These are phyloP conservation scores for Dioscorea zingiberensis DNA, from an alignment of 106 monocot species.

Conservation along the genomic window DNA sequence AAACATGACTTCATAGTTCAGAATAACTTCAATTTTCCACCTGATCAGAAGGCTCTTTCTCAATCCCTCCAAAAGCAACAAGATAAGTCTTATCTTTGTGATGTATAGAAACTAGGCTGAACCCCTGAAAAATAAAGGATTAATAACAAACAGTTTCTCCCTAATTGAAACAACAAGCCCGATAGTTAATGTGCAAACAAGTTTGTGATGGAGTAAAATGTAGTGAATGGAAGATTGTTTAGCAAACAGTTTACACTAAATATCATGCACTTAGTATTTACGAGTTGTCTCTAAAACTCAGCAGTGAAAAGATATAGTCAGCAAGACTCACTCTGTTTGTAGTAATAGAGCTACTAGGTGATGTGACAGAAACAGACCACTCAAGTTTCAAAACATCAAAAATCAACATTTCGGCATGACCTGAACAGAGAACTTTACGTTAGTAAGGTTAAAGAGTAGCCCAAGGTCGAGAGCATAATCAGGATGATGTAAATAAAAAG, in stretches of 20 bases:
- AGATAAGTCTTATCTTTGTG: constrained; percentile 72
- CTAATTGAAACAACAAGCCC: no score
- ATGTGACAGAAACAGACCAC: constrained; percentile 58
- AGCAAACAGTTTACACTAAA: no score
- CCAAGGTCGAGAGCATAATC: no score
- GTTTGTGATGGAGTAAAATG: no score
- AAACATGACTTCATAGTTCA: not conserved
- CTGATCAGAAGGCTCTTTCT: constrained; percentile 87
- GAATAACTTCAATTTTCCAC: constrained; percentile 16
- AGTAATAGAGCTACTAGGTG: constrained; percentile 60
- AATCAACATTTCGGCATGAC: constrained; percentile 71
- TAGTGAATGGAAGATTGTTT: no score
- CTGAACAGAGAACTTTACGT: constrained; percentile 33
- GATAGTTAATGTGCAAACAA: no score
- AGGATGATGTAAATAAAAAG: no score
- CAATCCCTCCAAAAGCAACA: constrained; percentile 92
- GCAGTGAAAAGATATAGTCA: not conserved
- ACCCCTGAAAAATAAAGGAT: constrained; percentile 46
- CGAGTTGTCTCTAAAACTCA: no score
- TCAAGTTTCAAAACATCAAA: constrained; percentile 76
- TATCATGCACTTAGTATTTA: no score
- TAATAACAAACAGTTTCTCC: not conserved
- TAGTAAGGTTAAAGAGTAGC: not conserved
- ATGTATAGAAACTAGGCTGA: constrained; percentile 73
- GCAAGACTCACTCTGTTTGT: constrained; percentile 55